phyloP scores from a whole-genome alignment of 1,284 basidiomycete species.

The Wolfiporia cocos region DNA sequence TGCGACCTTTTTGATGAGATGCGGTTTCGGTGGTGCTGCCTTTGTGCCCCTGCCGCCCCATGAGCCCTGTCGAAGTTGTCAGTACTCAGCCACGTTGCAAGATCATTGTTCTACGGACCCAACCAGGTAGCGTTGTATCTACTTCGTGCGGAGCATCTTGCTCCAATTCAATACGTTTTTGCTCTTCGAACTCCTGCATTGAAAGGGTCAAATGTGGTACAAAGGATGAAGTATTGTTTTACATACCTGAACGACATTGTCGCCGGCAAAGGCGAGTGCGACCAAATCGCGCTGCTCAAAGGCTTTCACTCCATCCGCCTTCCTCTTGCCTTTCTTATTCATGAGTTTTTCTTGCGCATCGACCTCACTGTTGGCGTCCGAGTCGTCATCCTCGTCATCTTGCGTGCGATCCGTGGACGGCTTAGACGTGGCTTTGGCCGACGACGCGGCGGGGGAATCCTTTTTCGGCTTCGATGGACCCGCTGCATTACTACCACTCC shows the following conservation, averaged over 20 bases:
- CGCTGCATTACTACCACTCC: slow-evolving; percentile 12
- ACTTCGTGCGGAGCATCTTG: slow-evolving; percentile 82
- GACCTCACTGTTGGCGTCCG: slow-evolving; percentile 58
- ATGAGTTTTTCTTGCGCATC: slow-evolving; percentile 57
- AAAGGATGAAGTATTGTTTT: no score
- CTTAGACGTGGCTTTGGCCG: slow-evolving; percentile 9
- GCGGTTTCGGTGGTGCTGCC: slow-evolving; percentile 49
- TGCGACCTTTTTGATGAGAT: slow-evolving; percentile 72
- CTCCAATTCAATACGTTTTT: slow-evolving; percentile 75
- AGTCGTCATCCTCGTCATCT: slow-evolving; percentile 36
- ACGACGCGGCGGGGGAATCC: slow-evolving; percentile 2
- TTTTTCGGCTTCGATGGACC: slow-evolving; percentile 12
- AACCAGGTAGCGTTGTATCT: slow-evolving; percentile 91
- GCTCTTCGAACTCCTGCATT: slow-evolving; percentile 75
- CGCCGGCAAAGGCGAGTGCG: slow-evolving; percentile 91
- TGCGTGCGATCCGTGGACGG: not conserved
- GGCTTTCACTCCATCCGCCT: slow-evolving; percentile 41
- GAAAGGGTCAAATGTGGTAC: no score
- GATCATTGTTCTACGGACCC: slow-evolving; percentile 58
- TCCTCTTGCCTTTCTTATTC: slow-evolving; percentile 35
- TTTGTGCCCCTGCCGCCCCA: slow-evolving; percentile 85
- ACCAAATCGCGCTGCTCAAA: slow-evolving; percentile 89
- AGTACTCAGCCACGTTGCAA: not conserved
- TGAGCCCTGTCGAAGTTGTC: slow-evolving; percentile 54
- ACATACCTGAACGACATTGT: slow-evolving; percentile 86